Conservation (phyloP, 2,329 filamentous ascomycete species). For the Harringtonia lauricola region DNA sequence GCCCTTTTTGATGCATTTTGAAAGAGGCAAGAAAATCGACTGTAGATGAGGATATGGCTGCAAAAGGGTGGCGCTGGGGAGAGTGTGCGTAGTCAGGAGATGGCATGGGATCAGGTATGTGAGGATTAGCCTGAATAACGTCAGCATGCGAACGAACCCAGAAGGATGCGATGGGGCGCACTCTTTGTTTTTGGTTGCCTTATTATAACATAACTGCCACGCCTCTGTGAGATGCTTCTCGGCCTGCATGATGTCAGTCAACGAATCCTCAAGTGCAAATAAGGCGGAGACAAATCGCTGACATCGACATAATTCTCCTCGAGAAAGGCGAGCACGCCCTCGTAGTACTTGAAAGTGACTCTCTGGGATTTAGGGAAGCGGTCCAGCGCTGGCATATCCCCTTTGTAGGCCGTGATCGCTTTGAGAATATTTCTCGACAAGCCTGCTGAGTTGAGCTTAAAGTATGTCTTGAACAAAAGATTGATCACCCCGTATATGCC, state of each 20-base stretch:
- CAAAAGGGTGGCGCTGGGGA: conserved; percentile 65
- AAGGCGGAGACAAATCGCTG: no score
- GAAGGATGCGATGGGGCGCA: conserved; percentile 28
- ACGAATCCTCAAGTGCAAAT: no score
- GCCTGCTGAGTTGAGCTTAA: conserved; percentile 84
- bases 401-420: conserved; percentile 63
- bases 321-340: conserved; percentile 84
- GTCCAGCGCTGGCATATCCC: conserved; percentile 71
- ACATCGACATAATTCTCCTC: conserved; percentile 86
- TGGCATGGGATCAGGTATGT: conserved; percentile 93
- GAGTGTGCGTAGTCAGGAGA: conserved; percentile 74
- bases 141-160: background rate
- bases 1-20: conserved; percentile 67
- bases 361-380: conserved; percentile 81
- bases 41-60: conserved; percentile 66
- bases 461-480: conserved; percentile 95
- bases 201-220: conserved; percentile 68
- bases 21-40: conserved; percentile 66
- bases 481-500: conserved; percentile 93
- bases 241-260: no score
- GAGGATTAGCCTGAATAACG: conserved; percentile 59
- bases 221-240: conserved; percentile 72
- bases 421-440: conserved; percentile 83
- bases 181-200: conserved; percentile 69
- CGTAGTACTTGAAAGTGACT: conserved; percentile 94